Conservation (phyloP, 2,329 filamentous ascomycete genomes). For the Chrysoporthe deuterocubensis region DNA sequence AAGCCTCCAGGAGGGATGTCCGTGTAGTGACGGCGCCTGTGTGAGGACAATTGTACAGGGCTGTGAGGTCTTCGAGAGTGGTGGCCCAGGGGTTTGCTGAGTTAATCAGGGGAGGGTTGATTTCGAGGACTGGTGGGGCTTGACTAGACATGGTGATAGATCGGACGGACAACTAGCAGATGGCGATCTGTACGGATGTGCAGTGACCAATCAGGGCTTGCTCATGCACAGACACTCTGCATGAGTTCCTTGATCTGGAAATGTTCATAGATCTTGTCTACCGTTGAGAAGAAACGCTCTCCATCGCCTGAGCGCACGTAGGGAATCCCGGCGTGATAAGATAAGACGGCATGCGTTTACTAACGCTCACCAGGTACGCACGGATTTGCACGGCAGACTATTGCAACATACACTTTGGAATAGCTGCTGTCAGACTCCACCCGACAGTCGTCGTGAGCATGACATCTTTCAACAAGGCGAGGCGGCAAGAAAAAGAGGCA, state of each 20-base stretch:
- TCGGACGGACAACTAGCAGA: background rate
- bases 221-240: background rate
- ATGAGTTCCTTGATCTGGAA: background rate
- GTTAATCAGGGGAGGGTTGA: slow-evolving; percentile 72
- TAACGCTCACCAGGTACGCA: background rate
- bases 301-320: background rate
- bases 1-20: slow-evolving; percentile 68
- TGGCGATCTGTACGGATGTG: background rate
- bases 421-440: background rate
- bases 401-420: background rate
- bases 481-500: background rate
- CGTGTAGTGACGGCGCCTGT: slow-evolving; percentile 78
- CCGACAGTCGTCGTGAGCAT: background rate
- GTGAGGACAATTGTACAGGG: slow-evolving; percentile 62
- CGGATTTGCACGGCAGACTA: background rate
- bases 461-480: background rate
- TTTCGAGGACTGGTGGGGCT: slow-evolving; percentile 52
- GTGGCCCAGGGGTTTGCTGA: slow-evolving; percentile 79
- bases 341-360: background rate
- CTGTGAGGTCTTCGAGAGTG: slow-evolving; percentile 61
- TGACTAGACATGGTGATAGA: slow-evolving; percentile 11
- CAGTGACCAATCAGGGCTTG: background rate
- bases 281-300: background rate
- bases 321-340: slow-evolving; percentile 10
- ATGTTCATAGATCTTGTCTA: background rate